These are phyloP conservation scores for Fulvia fulva DNA, from an alignment of 2,329 filamentous ascomycete species.

Conservation along the genomic window DNA sequence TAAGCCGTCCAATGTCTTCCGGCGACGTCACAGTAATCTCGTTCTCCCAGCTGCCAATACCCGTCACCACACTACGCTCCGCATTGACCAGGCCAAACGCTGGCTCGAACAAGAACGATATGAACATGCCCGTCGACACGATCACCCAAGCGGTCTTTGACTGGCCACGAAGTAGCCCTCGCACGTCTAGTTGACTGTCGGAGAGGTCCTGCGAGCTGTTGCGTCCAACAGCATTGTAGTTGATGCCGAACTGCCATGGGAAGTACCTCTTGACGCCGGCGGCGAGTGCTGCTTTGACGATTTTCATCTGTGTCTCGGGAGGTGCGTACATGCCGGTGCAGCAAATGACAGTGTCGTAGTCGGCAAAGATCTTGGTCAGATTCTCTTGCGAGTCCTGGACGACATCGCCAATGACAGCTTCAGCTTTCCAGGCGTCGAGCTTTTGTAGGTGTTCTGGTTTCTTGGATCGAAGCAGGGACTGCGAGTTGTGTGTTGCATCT, in stretches of 20 bases:
- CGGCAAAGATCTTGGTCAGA: slow-evolving; percentile 34
- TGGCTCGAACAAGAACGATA: slow-evolving; percentile 62
- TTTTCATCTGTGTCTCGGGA: slow-evolving; percentile 54
- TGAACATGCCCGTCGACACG: slow-evolving; percentile 67
- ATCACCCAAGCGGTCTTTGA: slow-evolving; percentile 52
- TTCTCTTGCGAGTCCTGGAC: slow-evolving; percentile 25
- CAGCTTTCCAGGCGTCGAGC: slow-evolving; percentile 29
- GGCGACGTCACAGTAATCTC: slow-evolving; percentile 60
- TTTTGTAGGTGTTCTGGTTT: slow-evolving; percentile 25
- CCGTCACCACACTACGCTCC: slow-evolving; percentile 28
- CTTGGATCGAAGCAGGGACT: slow-evolving; percentile 54
- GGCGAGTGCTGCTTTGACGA: slow-evolving; percentile 53
- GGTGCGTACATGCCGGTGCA: slow-evolving; percentile 59
- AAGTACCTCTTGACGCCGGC: slow-evolving; percentile 54
- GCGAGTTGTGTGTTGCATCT: slow-evolving; percentile 41
- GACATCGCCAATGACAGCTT: slow-evolving; percentile 47
- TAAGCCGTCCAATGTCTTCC: slow-evolving; percentile 59
- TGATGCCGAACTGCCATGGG: slow-evolving; percentile 71
- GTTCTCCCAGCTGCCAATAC: slow-evolving; percentile 60
- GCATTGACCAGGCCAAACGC: slow-evolving; percentile 61
- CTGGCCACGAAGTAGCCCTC: slow-evolving; percentile 50
- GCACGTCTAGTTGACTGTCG: slow-evolving; percentile 62
- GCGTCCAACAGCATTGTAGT: slow-evolving; percentile 62
- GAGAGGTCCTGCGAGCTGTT: slow-evolving; percentile 62
- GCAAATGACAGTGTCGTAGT: slow-evolving; percentile 55